Conservation (phyloP, 2,329 filamentous ascomycete species). For the Xylariaceae sp. region DNA sequence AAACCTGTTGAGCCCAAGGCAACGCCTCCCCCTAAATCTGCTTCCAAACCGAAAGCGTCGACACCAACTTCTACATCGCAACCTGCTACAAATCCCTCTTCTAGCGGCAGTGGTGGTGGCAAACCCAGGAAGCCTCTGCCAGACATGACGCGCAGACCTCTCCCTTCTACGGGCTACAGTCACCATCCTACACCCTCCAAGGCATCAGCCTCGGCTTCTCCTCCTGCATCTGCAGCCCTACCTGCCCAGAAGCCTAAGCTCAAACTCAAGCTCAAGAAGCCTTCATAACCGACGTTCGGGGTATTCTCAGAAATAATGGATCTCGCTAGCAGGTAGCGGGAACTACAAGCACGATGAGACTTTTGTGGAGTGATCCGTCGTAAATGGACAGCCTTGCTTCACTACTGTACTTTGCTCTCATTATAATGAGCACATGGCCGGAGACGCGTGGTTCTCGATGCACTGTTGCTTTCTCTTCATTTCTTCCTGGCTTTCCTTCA, state of each 20-base stretch:
- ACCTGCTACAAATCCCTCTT: constrained; percentile 6
- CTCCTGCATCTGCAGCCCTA: constrained; percentile 15
- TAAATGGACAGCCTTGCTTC: too few species aligned
- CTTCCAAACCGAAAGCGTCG: constrained; percentile 12
- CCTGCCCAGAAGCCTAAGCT: constrained; percentile 18
- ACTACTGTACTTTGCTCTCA: too few species aligned
- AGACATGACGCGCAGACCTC: constrained; percentile 25
- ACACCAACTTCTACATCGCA: constrained; percentile 17
- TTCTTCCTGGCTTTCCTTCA: constrained; percentile 1
- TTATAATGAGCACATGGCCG: too few species aligned
- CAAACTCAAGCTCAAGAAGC: constrained; percentile 30
- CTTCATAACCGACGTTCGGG: constrained; percentile 2
- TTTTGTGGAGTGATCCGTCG: too few species aligned
- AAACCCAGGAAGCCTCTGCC: constrained; percentile 29
- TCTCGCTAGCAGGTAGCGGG: too few species aligned
- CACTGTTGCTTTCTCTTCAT: neutral
- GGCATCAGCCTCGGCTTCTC: constrained; percentile 12
- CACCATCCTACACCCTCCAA: constrained; percentile 15
- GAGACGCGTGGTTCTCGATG: neutral
- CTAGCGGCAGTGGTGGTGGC: constrained; percentile 12
- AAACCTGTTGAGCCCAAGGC: constrained; percentile 3
- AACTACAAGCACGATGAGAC: too few species aligned
- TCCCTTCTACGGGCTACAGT: constrained; percentile 20
- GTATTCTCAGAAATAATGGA: too few species aligned
- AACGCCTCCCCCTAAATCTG: constrained; percentile 12